phyloP scores from a whole-genome alignment of 257 asterid species.

The Marsdenia floribunda region DNA sequence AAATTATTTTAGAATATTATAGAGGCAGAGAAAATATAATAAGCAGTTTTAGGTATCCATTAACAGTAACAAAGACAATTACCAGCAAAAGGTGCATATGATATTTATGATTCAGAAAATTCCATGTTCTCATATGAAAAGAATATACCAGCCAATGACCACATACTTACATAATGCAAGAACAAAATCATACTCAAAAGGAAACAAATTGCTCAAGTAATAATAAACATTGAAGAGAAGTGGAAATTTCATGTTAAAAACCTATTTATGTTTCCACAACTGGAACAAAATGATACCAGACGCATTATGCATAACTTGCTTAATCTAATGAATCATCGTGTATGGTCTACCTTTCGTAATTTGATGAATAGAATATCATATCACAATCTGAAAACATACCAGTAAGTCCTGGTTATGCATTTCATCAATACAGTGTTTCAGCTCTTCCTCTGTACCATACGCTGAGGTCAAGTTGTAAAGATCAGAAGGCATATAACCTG shows the following conservation, averaged over 20 bases:
- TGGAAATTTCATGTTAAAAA: not conserved
- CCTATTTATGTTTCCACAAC: not conserved
- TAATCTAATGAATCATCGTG: not conserved
- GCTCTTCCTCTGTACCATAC: conserved; percentile 34
- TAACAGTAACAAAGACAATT: not conserved
- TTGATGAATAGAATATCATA: conserved; percentile 1
- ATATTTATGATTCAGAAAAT: too few relatives aligned
- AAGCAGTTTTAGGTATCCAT: not conserved
- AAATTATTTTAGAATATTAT: conserved; percentile 10
- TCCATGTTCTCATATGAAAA: not conserved
- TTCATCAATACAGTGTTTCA: conserved; percentile 31
- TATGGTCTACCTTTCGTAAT: not conserved
- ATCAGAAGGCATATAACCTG: conserved; percentile 51
- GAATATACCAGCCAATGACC: not conserved
- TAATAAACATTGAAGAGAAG: not conserved
- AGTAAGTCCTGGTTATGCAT: conserved; percentile 39
- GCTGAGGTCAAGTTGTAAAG: conserved; percentile 44
- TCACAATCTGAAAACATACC: conserved; percentile 15
- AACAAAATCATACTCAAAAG: too few relatives aligned
- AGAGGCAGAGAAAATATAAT: not conserved
- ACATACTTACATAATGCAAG: not conserved
- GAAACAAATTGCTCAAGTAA: not conserved
- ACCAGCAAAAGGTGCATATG: not conserved
- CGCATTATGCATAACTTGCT: not conserved
- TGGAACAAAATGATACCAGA: not conserved